Evolutionary conservation across 2,329 filamentous ascomycete genomes (phyloP).

Genomic region (Fusarium burgessii): DNA sequence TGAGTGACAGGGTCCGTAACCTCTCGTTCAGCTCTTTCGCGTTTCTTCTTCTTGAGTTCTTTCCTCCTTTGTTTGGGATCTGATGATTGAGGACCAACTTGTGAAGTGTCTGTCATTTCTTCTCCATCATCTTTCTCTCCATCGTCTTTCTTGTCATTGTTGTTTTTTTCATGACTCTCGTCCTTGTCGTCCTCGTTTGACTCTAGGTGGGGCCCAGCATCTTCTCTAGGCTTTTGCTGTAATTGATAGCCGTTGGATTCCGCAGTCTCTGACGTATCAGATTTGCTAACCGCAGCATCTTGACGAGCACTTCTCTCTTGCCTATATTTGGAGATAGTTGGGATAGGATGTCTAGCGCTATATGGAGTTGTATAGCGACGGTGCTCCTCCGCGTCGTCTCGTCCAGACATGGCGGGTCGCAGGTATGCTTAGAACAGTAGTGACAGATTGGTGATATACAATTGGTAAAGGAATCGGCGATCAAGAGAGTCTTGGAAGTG

Average conservation of each 20-base stretch:
- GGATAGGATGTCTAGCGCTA: slow-evolving; percentile 58
- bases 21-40: slow-evolving; percentile 64
- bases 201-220: slow-evolving; percentile 15
- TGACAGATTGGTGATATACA: slow-evolving; percentile 1
- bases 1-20: slow-evolving; percentile 81
- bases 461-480: slow-evolving; percentile 7
- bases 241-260: slow-evolving; percentile 17
- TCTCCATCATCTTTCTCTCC: slow-evolving; percentile 19
- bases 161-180: slow-evolving; percentile 5
- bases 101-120: slow-evolving; percentile 51
- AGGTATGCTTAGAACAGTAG: slow-evolving; percentile 1
- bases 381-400: slow-evolving; percentile 54
- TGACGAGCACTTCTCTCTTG: slow-evolving; percentile 61
- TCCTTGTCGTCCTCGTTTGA: slow-evolving; percentile 26
- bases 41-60: slow-evolving; percentile 59
- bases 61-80: slow-evolving; percentile 63
- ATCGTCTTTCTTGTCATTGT: background rate
- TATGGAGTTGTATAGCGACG: slow-evolving; percentile 57
- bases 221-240: slow-evolving; percentile 32
- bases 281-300: slow-evolving; percentile 52
- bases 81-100: slow-evolving; percentile 51
- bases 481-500: slow-evolving; percentile 7
- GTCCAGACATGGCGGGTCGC: slow-evolving; percentile 50
- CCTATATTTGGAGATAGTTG: slow-evolving; percentile 62
- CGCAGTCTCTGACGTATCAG: slow-evolving; percentile 28